phyloP scores from a whole-genome alignment of 352 stramenopile genomes.

The Phytophthora pluvialis region DNA sequence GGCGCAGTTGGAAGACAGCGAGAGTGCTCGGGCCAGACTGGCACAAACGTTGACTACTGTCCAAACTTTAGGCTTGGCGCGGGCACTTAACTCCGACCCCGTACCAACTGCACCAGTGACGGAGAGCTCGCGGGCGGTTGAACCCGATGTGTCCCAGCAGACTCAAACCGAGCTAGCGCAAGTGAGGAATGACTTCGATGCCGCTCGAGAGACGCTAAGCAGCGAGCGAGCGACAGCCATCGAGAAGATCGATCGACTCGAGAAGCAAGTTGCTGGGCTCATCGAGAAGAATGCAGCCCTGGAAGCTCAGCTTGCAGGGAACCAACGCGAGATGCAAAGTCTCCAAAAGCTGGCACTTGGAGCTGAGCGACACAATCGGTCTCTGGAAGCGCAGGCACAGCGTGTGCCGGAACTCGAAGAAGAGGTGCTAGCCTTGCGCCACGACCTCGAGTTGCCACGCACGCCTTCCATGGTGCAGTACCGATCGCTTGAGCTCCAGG shows the following conservation, averaged over 20 bases:
- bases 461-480: slow-evolving; percentile 87
- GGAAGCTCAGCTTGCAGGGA: slow-evolving; percentile 32
- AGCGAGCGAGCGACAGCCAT: slow-evolving; percentile 11
- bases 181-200: slow-evolving; percentile 17
- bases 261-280: slow-evolving; percentile 39
- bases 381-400: slow-evolving; percentile 37
- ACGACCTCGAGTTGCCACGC: slow-evolving; percentile 57
- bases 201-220: slow-evolving; percentile 10
- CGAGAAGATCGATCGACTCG: slow-evolving; percentile 23
- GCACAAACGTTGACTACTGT: slow-evolving; percentile 61
- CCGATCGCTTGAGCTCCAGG: slow-evolving; percentile 69
- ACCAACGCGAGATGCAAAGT: slow-evolving; percentile 44
- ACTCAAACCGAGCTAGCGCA: slow-evolving; percentile 24
- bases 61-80: slow-evolving; percentile 35
- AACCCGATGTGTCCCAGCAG: slow-evolving; percentile 14
- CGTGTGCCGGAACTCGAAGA: slow-evolving; percentile 58
- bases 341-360: slow-evolving; percentile 36
- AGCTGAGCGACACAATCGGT: slow-evolving; percentile 38
- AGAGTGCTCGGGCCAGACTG: slow-evolving; percentile 66
- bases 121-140: background rate
- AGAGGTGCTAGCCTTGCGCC: slow-evolving; percentile 50
- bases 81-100: slow-evolving; percentile 18
- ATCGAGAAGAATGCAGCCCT: slow-evolving; percentile 26
- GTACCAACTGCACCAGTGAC: slow-evolving; percentile 8
- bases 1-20: slow-evolving; percentile 66